Percentiles rank a stretch among this genome's conserved stretches.
phyloP scores from a whole-genome alignment of 2,329 filamentous ascomycete genomes.

The Meredithiella fracta region DNA sequence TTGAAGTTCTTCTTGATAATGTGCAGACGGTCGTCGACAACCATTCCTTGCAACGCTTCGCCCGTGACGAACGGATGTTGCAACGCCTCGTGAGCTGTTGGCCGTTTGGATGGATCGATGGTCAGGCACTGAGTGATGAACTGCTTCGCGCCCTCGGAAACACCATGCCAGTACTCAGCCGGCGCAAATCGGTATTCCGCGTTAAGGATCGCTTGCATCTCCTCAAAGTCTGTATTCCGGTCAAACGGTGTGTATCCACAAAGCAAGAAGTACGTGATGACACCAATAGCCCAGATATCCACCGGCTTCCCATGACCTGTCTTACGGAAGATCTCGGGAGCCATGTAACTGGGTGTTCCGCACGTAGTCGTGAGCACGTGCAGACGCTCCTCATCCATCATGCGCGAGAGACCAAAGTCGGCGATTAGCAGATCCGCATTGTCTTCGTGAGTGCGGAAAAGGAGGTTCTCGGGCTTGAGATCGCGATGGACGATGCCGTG shows the following conservation, averaged over 20 bases:
- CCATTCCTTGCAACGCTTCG: constrained; percentile 30
- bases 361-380: constrained; percentile 96
- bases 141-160: constrained; percentile 69
- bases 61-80: constrained; percentile 49
- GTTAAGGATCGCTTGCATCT: constrained; percentile 96
- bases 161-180: constrained; percentile 88
- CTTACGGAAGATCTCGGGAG: constrained; percentile 98
- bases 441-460: constrained; percentile 94
- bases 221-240: constrained; percentile 90
- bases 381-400: constrained; percentile 99
- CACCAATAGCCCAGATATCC: constrained; percentile 94
- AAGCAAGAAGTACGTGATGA: constrained; percentile 96
- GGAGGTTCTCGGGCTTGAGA: constrained; percentile 88
- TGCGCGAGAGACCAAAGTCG: constrained; percentile 86
- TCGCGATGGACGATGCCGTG: constrained; percentile 97
- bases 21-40: constrained; percentile 47
- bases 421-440: constrained; percentile 94
- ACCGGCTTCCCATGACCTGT: constrained; percentile 95
- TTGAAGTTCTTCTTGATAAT: constrained; percentile 63
- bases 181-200: constrained; percentile 95
- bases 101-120: constrained; percentile 69
- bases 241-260: constrained; percentile 98
- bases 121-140: constrained; percentile 89
- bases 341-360: constrained; percentile 97
- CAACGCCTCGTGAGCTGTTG: constrained; percentile 73